These are phyloP conservation scores for Termitomyces sp. DNA, from an alignment of 768 basidiomycete genomes.

Conservation along the genomic window DNA sequence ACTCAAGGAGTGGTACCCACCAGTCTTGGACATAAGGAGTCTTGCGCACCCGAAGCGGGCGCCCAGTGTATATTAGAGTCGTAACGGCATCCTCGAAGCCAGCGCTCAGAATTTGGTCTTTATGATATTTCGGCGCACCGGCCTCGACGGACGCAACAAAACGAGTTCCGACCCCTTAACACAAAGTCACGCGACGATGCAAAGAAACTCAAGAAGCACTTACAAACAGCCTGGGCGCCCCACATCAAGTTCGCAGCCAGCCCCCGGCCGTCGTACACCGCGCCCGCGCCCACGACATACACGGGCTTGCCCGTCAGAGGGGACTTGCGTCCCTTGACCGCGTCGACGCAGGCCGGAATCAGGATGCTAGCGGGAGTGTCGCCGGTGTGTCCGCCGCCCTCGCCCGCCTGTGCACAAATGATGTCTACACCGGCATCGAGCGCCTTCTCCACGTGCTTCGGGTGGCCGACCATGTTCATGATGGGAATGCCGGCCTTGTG, in stretches of 20 bases:
- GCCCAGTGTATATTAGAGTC: constrained; percentile 87
- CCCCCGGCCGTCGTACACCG: constrained; percentile 83
- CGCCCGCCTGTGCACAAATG: constrained; percentile 92
- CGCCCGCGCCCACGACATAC: constrained; percentile 88
- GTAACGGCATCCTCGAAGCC: constrained; percentile 75
- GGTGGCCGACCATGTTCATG: constrained; percentile 98
- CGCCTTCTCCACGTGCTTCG: constrained; percentile 80
- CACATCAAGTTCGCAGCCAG: constrained; percentile 84
- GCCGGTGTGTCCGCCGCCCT: constrained; percentile 88
- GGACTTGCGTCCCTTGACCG: constrained; percentile 67
- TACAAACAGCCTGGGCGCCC: constrained; percentile 85
- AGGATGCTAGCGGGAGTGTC: constrained; percentile 79
- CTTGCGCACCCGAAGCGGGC: constrained; percentile 80
- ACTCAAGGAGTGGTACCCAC: constrained; percentile 33
- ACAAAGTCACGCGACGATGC: neutral
- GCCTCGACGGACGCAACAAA: constrained; percentile 85
- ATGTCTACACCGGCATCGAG: constrained; percentile 83
- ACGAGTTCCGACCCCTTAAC: constrained; percentile 72
- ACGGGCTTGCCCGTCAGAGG: constrained; percentile 80
- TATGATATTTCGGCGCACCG: constrained; percentile 77
- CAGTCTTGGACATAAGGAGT: constrained; percentile 85
- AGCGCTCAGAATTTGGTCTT: constrained; percentile 66
- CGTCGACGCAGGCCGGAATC: constrained; percentile 88
- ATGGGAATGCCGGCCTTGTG: constrained; percentile 82
- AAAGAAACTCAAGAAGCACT: constrained; percentile 19